Evolutionary conservation across 257 asterid species (phyloP), one percentile per base, ranked within the genome.

Genomic region (Coffea canephora): DNA sequence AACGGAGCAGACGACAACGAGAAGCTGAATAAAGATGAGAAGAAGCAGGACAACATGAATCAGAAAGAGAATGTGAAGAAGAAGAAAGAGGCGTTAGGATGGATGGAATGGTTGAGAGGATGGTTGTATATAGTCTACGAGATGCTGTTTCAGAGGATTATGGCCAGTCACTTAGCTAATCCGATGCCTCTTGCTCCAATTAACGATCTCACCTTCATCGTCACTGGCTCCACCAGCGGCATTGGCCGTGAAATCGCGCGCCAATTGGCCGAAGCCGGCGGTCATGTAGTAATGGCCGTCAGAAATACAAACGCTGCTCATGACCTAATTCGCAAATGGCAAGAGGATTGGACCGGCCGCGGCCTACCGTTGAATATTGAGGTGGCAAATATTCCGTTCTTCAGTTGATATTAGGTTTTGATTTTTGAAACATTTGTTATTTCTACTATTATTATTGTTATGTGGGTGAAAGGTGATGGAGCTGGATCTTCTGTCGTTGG

Each of bases 171-270:
- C 80, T 84, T 96, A 80, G 78, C 88, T 59, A 91, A 90, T 79
- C 99, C 99, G 70, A 84, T 92, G 90, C 97, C 97, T 25, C 89
- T 96, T 19, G 95, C 97, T 73, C 97, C 95, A 43, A 78, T 96
- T 65, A 89, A 90, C 77, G 95, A 90, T 36, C 91, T 87, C 84
- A 92, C 95, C 68, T 92, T 90, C 87, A 77, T 96, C 70, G 97
- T 96, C 83, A 96, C 99, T 27, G 99, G 99, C 80, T 92, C 97
- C 86, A 96, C 99, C 66, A 94, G 97, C 52, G 98, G 99, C 79
- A 96, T 96, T 84, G 99, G 98, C 82, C 88, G 91, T 67, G 98
- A 96, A 91, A 92, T 88, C 41, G 99, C 97, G 64, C 91, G 98
- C 87, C 98, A 94, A 86, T 87, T 96, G 90, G 97, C 96, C 0